Evolutionary conservation across 352 stramenopile species (phyloP), one percentile per base, ranked within the genome.

Genomic region (Globisporangium heterothallicum): DNA sequence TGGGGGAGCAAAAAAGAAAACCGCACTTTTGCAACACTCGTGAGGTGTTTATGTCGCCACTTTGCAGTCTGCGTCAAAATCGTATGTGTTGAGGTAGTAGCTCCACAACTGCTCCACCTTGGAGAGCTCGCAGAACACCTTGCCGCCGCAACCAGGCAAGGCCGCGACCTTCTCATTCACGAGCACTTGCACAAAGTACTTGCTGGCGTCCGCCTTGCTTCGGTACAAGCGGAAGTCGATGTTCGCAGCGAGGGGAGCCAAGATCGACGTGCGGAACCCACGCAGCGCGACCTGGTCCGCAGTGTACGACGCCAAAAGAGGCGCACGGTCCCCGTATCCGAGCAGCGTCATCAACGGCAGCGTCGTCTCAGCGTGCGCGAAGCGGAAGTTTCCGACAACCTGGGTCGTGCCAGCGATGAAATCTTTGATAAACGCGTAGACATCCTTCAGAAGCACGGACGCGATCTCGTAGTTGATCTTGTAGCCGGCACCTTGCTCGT

Each of bases 401-500:
- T 26, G 25, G 7, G 18, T 68, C 9, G 29, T 42, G 0, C 49
- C 58, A 4, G 32, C 46, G 1, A 29, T 26, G 30, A 24, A 50
- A 6, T 35, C 52, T 34, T 27, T 41, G 51, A 85, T 80, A 19
- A 43, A 65, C 14, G 21, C 8, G 21, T 71, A 68, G 3, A 83
- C 55, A 24, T 77, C 50, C 4, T 56, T 56, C 0, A 85, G 44
- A 0, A 85, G 52, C 8, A 75, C 46, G 1, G 66, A 42, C 2
- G 74, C 55, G 57, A 85, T 85, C 32, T 76, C 64, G 26, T 80
- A 82, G 47, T 77, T 78, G 43, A 85, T 74, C 21, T 58, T 45
- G 49, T 74, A 81, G 0, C 71, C 74, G 7, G 29, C 59, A 0
- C 69, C 74, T 29, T 70, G 64, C 32, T 67, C 61, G 49, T 83